Base-by-base conservation (phyloP, 2,329 filamentous ascomycete genomes). In the Verticillium alfalfae region DNA sequence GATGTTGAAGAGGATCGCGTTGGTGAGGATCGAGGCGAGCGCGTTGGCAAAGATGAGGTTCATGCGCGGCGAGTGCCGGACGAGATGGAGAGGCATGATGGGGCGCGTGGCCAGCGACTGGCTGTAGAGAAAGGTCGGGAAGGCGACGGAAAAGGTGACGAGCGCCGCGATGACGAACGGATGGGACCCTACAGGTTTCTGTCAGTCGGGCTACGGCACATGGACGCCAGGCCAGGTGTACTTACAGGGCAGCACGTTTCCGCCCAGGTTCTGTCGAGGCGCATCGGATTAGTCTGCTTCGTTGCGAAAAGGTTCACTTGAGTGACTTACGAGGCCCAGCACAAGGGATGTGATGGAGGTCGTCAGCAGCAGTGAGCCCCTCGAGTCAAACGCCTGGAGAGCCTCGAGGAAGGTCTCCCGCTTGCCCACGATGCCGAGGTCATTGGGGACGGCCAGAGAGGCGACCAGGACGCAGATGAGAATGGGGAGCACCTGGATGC, bases 171-270 rank as follows among this genome's bases (percentile, higher is more conserved):
- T 75, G 59, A 88, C 81, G 45, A 87, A 70, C 0, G 85, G 85
- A 66, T 88, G 84, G 0, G 81, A 79, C 86, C 85, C 79, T 81
- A 56, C 2, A 8, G 26, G 26, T 31, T 31, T 31, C 13, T 36
- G 57, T 62, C n/a, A 69, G 65, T 60, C 16, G 5, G 6, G 9
- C 6, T 18, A 5, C 15, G 12, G 22, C 9, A 6, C 34, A 34
- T 12, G 39, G 12, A n/a, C 13, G 16, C 54, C 13, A n/a, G 39
- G 16, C 54, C 13, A n/a, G 39, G 16, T 34, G 38, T 57, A 72
- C 78, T 76, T 73, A 81, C 81, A 88, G 10, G 83, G 78, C n/a
- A 85, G 71, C 5, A 88, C 74, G 62, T 88, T 88, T n/a, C 86
- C 86, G 57, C 86, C 86, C 2, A 88, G 77, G 61, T 81, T 88